Base-by-base conservation (phyloP, 257 asterid genomes). In the Solanum verrucosum region DNA sequence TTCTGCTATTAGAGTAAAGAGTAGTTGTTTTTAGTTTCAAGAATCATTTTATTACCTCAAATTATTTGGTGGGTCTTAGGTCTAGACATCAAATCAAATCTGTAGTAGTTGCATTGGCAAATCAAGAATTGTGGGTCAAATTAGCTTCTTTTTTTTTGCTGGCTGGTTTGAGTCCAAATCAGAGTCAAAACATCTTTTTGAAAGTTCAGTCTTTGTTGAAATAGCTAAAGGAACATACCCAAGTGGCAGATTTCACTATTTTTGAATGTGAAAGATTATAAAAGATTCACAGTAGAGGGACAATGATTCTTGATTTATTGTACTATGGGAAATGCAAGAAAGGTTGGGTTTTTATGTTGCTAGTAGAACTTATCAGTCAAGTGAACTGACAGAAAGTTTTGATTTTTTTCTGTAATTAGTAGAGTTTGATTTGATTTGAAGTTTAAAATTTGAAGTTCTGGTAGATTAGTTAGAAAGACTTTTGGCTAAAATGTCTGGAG, bases 401-500 rank as follows among this genome's bases (percentile, higher is more conserved):
- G 25, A 44, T 14, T 79, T 46, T 63, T 44, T 83, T 21, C 38
- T 83, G 49, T 18, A n/a, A 81, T 84, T 77, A 20, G 82, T 49
- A n/a, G 83, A 75, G 71, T 85, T 87, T 70, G 52, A 42, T 56
- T 44, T 56, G 65, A 56, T 18, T 56, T 40, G 56, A 31, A 56
- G 86, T 33, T 16, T 2, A 42, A 5, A 78, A 78, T 7, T 42
- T 79, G 49, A 25, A 77, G 83, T 29, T 85, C 88, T 38, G 67
- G 46, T 72, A 35, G 84, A 59, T 75, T 38, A 83, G 49, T 68
- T 31, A 44, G 12, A 33, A 20, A 29, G 86, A 49, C n/a, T 7
- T 37, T 59, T 14, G 46, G 65, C 7, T 70, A 33, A 89, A 40
- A 88, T 95, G 95, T 89, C 95, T 77, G 95, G 94, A 18, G 96